A percentile compares a stretch with the other conserved stretches of the same genome.
phyloP scores from a whole-genome alignment of 192 early-diverging fungal genomes.

The Haplosporangium gracile region DNA sequence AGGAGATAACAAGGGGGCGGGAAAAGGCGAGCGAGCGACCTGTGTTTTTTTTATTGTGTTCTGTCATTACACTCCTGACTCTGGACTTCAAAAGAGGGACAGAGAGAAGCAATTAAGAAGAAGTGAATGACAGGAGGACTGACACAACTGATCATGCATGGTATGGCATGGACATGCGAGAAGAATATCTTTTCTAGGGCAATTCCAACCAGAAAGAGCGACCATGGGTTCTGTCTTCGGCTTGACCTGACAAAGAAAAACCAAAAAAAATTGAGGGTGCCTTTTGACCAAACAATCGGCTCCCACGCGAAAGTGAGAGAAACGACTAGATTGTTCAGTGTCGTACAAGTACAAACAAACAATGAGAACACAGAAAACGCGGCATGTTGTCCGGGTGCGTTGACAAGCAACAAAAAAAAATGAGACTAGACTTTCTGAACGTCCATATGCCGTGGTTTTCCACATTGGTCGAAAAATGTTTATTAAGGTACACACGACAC shows the following conservation, averaged over 20 bases:
- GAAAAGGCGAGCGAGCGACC: not conserved
- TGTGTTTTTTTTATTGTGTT: not conserved
- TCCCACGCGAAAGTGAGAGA: not conserved
- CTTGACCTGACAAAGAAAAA: not conserved
- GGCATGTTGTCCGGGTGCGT: not conserved
- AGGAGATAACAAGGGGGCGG: not conserved
- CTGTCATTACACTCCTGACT: not conserved
- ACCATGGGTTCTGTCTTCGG: not conserved
- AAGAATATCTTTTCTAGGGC: slow-evolving; percentile 3
- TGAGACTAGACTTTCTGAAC: not conserved
- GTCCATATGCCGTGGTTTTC: not conserved
- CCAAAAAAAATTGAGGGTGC: not conserved
- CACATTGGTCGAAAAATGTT: not conserved
- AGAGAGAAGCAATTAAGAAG: not conserved
- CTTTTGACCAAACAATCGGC: not conserved
- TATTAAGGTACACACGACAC: slow-evolving; percentile 2
- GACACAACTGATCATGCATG: not conserved
- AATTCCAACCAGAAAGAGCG: not conserved
- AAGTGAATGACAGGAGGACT: not conserved
- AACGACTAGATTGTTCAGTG: not conserved
- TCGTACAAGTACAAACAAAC: not conserved
- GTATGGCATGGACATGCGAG: not conserved
- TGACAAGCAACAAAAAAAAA: not conserved
- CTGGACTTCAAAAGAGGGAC: not conserved
- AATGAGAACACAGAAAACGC: not conserved